Conservation (phyloP, 768 basidiomycete species). For the Guyanaporus albipodus region DNA sequence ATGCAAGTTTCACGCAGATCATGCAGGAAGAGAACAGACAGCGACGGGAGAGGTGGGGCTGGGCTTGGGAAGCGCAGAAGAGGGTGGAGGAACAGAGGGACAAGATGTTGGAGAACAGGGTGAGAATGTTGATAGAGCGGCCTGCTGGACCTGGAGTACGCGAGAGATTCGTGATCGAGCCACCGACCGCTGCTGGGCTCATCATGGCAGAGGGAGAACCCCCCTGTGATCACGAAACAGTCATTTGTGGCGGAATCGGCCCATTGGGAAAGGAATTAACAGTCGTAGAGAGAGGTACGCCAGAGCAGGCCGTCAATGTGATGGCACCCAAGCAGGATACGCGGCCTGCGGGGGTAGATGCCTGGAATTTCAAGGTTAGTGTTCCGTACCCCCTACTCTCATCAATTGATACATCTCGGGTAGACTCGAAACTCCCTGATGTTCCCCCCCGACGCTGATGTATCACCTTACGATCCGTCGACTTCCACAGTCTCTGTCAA, state of each 20-base stretch:
- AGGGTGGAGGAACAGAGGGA: constrained; percentile 65
- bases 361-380: constrained; percentile 76
- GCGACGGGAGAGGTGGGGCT: constrained; percentile 75
- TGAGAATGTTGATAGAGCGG: constrained; percentile 69
- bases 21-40: constrained; percentile 84
- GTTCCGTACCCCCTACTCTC: not conserved
- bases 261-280: constrained; percentile 22
- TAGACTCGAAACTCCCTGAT: constrained; percentile 93
- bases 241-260: constrained; percentile 26
- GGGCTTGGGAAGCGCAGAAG: constrained; percentile 94
- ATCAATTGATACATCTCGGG: not conserved
- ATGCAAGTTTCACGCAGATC: constrained; percentile 93
- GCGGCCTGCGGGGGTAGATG: constrained; percentile 68
- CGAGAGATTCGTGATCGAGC: constrained; percentile 64
- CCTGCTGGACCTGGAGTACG: constrained; percentile 58
- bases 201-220: constrained; percentile 37
- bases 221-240: not conserved
- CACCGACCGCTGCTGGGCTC: constrained; percentile 51
- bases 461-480: constrained; percentile 64
- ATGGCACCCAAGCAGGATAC: constrained; percentile 79
- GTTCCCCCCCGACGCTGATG: constrained; percentile 92
- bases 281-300: constrained; percentile 21
- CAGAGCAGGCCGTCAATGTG: constrained; percentile 51
- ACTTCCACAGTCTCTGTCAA: constrained; percentile 28
- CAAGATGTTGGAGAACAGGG: constrained; percentile 64